phyloP scores from a whole-genome alignment of 169 alveolate species.

The Plasmodium inui region DNA sequence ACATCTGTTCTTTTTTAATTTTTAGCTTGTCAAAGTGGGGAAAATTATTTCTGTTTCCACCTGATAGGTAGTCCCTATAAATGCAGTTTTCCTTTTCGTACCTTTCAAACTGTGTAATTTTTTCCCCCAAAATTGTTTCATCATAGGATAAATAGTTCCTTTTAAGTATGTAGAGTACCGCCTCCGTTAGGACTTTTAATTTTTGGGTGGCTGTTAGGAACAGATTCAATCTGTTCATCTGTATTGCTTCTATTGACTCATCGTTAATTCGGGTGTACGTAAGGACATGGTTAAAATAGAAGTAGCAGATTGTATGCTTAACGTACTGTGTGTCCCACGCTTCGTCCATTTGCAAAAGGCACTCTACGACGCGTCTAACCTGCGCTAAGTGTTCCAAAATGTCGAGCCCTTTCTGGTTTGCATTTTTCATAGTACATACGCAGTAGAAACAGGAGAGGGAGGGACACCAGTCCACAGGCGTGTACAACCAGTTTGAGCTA shows the following conservation, averaged over 20 bases:
- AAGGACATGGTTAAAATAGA: not conserved
- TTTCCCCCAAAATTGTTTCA: not conserved
- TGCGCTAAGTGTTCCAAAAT: not conserved
- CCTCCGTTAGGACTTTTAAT: not conserved
- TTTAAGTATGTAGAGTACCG: slow-evolving; percentile 1
- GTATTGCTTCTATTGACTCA: not conserved
- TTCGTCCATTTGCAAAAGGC: not conserved
- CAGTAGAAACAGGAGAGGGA: too few relatives aligned
- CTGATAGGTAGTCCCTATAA: not conserved
- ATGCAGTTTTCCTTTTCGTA: slow-evolving; percentile 9
- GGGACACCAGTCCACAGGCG: too few relatives aligned
- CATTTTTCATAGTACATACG: slow-evolving; percentile 11
- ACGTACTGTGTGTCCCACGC: slow-evolving; percentile 5
- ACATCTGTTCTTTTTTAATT: not conserved
- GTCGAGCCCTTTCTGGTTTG: not conserved
- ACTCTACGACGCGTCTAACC: not conserved
- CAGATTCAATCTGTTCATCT: not conserved
- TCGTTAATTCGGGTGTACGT: slow-evolving; percentile 9
- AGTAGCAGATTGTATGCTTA: not conserved
- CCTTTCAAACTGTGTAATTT: not conserved
- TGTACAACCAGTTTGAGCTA: too few relatives aligned
- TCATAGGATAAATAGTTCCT: slow-evolving; percentile 1
- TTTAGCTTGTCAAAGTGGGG: not conserved
- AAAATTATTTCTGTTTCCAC: not conserved
- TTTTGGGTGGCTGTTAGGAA: not conserved